Conservation (phyloP, 208 protist species). For the Sergeia podlipaevii region DNA sequence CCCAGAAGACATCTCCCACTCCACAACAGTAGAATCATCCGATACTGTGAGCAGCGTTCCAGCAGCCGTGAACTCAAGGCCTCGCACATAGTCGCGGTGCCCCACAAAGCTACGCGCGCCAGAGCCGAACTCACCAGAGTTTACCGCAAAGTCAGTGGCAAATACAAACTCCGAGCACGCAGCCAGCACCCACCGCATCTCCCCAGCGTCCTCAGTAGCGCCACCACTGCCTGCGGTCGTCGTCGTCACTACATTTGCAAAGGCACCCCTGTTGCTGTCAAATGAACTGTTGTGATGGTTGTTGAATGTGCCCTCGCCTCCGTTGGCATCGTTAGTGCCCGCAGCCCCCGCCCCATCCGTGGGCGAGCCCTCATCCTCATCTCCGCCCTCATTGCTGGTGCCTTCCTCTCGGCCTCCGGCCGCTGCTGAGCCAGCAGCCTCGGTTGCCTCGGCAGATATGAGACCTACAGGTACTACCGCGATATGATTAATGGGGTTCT, state of each 20-base stretch:
- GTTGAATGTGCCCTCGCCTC: background rate
- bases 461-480: conserved; percentile 33
- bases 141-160: conserved; percentile 45
- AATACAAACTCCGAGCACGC: conserved; percentile 79
- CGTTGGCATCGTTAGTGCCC: background rate
- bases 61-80: conserved; percentile 52
- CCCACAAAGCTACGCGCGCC: conserved; percentile 45
- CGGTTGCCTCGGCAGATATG: conserved; percentile 9
- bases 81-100: conserved; percentile 82
- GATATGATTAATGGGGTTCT: conserved; percentile 81
- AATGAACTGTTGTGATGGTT: background rate
- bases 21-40: conserved; percentile 76
- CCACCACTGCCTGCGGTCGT: too few relatives aligned
- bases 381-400: background rate
- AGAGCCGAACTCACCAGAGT: conserved; percentile 37
- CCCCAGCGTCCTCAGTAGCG: background rate
- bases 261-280: too few relatives aligned
- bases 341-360: conserved; percentile 2
- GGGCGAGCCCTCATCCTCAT: background rate
- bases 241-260: too few relatives aligned
- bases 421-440: background rate
- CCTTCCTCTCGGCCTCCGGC: background rate
- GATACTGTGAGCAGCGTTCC: conserved; percentile 72
- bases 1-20: conserved; percentile 46
- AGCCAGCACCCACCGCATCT: conserved; percentile 53